Base-by-base conservation (phyloP, 2,329 filamentous ascomycete genomes). In the Septoria petroselini region DNA sequence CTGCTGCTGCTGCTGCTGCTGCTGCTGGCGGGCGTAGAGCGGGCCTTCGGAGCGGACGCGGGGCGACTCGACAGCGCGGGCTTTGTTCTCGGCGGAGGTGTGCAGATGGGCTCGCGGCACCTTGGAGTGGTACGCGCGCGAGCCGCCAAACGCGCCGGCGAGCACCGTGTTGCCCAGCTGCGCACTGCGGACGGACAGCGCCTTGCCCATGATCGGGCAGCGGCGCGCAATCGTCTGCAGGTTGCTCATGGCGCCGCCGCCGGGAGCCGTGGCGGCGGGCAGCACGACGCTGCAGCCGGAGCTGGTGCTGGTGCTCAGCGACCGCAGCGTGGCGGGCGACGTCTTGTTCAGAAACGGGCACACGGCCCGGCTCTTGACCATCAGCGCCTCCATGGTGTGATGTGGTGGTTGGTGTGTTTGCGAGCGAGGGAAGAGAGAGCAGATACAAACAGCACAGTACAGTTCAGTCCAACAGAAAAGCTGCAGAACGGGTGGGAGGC, bases 201-300 rank as follows among this genome's bases (percentile, higher is more conserved):
- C 93, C 79, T 96, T 95, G 71, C 91, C 91, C 93, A 98, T 98
- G 71, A 98, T 86, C 52, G 93, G 93, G 80, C 93, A 98, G 71
- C 91, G 89, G 68, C 90, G 85, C 65, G 89, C 93, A 66, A 95
- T 83, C 61, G 93, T 83, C 77, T 97, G 93, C 65, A 98, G 80
- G 75, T 95, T 97, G 66, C 90, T 95, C 83, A 97, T 95, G 72
- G 88, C 89, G 65, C 91, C 89, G 60, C 91, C 91, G 65, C 90
- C 87, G 18, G 61, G 60, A 17, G 60, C 86, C 55, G 79, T 86
- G 50, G 84, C 85, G 46, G 86, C 86, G 56, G 79, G 78, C 69
- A 82, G 80, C 61, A 76, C 79, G 40, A 73, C 81, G 67, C 73
- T 83, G 71, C 74, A 83, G 47, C 86, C 79, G 52, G 85, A 89